Evolutionary conservation across 2,329 filamentous ascomycete genomes (phyloP), one percentile per base, ranked within the genome.

Genomic region (Dactylellina parvicollis): DNA sequence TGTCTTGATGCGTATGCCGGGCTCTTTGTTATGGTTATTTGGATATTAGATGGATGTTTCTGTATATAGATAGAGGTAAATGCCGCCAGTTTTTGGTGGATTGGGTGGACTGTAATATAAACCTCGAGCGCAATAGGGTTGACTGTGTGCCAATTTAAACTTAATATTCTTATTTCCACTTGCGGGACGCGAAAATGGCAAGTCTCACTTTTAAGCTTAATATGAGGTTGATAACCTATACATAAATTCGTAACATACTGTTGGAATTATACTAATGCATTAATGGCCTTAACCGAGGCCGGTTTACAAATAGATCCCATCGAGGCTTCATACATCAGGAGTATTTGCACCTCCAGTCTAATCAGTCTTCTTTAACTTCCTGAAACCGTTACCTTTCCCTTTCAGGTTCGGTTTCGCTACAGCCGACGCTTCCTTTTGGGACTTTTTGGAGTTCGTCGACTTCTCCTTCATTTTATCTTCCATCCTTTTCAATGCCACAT

Each of bases 31-130:
- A 9, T 40, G 14, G 32, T 18, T n/a, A 14, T 18, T 46, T 42
- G 26, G 1, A 30, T 22, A 18, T 32, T 8, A 34, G 34, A 18
- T 22, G 34, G 30, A 12, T 1, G n/a, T n/a, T 46, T 26, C 16
- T 57, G 42, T 62, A 52, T 22, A 61, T 52, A 40, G 22, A 36
- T 62, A 42, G 20, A 34, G 22, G 8, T 28, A 54, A 32, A 36
- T n/a, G 32, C 30, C n/a, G 9, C 16, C 12, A 3, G 16, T 22
- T 20, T 20, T 4, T 14, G 16, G 10, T 38, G 34, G 34, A 4
- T 4, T 38, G 34, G 3, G 12, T 14, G 34, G 12, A 14, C 16
- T 38, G 34, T n/a, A 14, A 7, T 38, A n/a, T n/a, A n/a, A n/a
- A n/a, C n/a, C n/a, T n/a, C n/a, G n/a, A n/a, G n/a, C n/a, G n/a